Evolutionary conservation across 2,329 filamentous ascomycete species (phyloP), one percentile per base, ranked within the genome.

Genomic region (Fusarium goolgardi): DNA sequence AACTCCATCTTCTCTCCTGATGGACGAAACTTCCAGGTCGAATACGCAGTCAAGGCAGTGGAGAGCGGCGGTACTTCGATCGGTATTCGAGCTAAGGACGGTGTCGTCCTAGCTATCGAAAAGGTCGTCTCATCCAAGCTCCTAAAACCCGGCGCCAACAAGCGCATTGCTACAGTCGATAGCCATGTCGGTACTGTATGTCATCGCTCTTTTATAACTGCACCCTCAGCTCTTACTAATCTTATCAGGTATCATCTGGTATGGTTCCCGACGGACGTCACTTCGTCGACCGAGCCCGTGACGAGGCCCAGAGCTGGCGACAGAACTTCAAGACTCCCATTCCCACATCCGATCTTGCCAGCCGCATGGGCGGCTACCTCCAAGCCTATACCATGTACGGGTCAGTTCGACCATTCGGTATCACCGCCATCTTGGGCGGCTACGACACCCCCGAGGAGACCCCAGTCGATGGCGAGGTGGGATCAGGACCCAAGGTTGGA

Each of bases 1-100:
- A 99, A 99, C 88, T 98, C 96, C 78, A 96, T 98, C 85, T 99
- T 98, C 87, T 98, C 96, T 49, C 96, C 96, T 72, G 96, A 99
- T 84, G 96, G 96, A 78, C 92, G 96, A 75, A 99, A 99, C 82
- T 99, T 99, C 82, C 96, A 99, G 83, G 93, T 96, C 81, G 96
- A 99, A 86, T 99, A 99, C 81, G 96, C 96, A 73, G 91, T 96
- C 75, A 99, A 99, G 86, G 96, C 96, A 58, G 96, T 99, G 69
- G 96, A 99, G 84, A 98, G 96, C 77, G 96, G 95, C 72, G 95
- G 96, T 77, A 99, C 96, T 56, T 94, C 94, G 55, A 89, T 99
- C 80, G 96, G 96, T 74, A 97, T 99, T 81, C 88, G 94, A 79
- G 97, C 94, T 87, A 97, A 97, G 83, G 94, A 98, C 80, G 96